These are phyloP conservation scores for Microsporum audouinii DNA, from an alignment of 2,329 filamentous ascomycete species.

Conservation along the genomic window DNA sequence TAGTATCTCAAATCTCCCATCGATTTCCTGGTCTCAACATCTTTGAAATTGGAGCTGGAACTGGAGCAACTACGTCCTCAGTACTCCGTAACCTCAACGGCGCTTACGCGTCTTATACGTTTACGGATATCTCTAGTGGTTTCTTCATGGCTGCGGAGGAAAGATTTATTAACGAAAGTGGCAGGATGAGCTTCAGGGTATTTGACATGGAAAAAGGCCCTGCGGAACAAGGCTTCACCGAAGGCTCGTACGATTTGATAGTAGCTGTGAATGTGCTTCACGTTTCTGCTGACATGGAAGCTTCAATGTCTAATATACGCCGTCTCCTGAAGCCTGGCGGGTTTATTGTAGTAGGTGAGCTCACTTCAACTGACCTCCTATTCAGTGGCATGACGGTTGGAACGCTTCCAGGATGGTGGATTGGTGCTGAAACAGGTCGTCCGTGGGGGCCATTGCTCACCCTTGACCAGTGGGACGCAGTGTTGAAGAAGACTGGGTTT, in stretches of 20 bases:
- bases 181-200: slow-evolving; percentile 26
- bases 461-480: slow-evolving; percentile 7
- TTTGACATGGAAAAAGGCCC: slow-evolving; percentile 16
- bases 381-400: slow-evolving; percentile 23
- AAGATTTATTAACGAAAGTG: slow-evolving; percentile 18
- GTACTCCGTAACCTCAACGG: slow-evolving; percentile 25
- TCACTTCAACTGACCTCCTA: slow-evolving; percentile 20
- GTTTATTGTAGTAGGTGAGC: slow-evolving; percentile 36
- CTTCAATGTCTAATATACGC: slow-evolving; percentile 26
- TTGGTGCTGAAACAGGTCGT: slow-evolving; percentile 10
- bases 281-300: slow-evolving; percentile 23
- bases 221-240: slow-evolving; percentile 12
- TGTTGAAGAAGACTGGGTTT: slow-evolving; percentile 11
- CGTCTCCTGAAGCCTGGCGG: slow-evolving; percentile 37
- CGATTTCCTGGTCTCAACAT: slow-evolving; percentile 35
- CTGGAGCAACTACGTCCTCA: slow-evolving; percentile 31
- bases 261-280: slow-evolving; percentile 33
- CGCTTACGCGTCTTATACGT: slow-evolving; percentile 34
- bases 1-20: slow-evolving; percentile 29
- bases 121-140: slow-evolving; percentile 35
- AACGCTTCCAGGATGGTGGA: slow-evolving; percentile 22
- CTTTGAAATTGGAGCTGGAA: slow-evolving; percentile 37
- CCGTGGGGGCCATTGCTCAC: slow-evolving; percentile 1
- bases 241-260: slow-evolving; percentile 28
- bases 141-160: slow-evolving; percentile 32